Percentiles rank a stretch among this genome's conserved stretches.
Conservation (phyloP, 176 grass and related monocot genomes). For the Olyra latifolia region DNA sequence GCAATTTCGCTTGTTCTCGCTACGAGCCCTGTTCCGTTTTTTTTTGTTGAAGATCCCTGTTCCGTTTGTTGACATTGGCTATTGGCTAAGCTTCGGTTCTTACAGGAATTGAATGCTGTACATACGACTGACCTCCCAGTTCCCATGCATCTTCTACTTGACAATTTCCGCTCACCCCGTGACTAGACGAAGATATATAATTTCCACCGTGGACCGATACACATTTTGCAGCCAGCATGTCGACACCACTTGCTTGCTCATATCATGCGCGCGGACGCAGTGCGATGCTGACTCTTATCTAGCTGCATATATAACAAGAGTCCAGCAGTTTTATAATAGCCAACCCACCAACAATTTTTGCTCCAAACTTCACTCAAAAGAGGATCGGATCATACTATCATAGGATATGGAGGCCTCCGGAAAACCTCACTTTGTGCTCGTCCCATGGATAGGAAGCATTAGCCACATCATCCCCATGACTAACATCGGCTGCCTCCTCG, state of each 20-base stretch:
- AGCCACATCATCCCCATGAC: constrained; percentile 58
- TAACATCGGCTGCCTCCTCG: constrained; percentile 65
- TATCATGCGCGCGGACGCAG: background rate
- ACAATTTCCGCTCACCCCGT: background rate
- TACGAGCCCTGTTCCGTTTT: background rate
- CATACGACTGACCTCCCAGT: background rate
- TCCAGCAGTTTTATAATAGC: background rate
- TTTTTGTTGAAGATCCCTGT: too few species aligned
- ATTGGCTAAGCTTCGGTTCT: background rate
- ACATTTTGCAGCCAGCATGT: background rate
- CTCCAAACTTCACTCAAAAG: background rate
- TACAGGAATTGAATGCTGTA: background rate
- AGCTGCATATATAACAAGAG: background rate
- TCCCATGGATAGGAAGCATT: constrained; percentile 48
- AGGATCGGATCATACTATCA: too few species aligned
- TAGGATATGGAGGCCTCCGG: constrained; percentile 22
- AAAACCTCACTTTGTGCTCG: constrained; percentile 55
- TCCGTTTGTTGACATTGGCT: background rate
- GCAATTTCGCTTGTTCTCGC: background rate
- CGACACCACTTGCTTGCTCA: background rate
- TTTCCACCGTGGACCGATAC: background rate
- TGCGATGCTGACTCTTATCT: background rate
- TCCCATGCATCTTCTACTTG: background rate
- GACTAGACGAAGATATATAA: background rate
- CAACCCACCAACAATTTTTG: background rate